A percentile compares a stretch with the other conserved stretches of the same genome.
These are phyloP conservation scores for Acorus calamus DNA, from an alignment of 106 monocot species.

Conservation along the genomic window DNA sequence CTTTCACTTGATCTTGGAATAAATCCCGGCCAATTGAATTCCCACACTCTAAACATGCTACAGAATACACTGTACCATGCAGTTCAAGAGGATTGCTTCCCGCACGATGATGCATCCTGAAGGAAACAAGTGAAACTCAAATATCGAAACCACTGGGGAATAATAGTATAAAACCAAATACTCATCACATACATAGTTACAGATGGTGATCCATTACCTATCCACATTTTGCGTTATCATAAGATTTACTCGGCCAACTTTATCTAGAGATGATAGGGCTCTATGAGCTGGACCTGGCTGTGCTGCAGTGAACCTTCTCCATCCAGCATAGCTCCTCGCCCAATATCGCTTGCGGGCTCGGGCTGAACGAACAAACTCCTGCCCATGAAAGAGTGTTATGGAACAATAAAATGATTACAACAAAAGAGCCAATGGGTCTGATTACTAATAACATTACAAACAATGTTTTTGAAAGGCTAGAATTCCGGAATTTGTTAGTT, in stretches of 20 bases:
- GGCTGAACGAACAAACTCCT: constrained; percentile 81
- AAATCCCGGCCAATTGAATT: constrained; percentile 40
- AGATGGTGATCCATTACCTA: constrained; percentile 23
- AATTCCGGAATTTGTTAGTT: too few relatives aligned
- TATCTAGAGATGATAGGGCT: constrained; percentile 72
- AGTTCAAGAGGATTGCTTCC: constrained; percentile 90
- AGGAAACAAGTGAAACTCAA: neutral
- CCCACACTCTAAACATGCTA: constrained; percentile 79
- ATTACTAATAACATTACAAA: neutral
- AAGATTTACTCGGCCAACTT: constrained; percentile 57
- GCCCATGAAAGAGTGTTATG: constrained; percentile 5
- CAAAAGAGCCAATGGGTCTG: neutral
- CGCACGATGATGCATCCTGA: constrained; percentile 94
- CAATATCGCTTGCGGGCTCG: constrained; percentile 81
- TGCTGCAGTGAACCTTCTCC: constrained; percentile 83
- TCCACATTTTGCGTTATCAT: constrained; percentile 98
- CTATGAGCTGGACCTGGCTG: constrained; percentile 73
- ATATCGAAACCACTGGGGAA: neutral
- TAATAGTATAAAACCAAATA: constrained; percentile 3
- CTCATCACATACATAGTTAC: neutral
- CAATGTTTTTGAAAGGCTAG: too few relatives aligned
- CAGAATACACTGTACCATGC: constrained; percentile 90
- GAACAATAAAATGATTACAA: neutral
- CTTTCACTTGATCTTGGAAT: constrained; percentile 94
- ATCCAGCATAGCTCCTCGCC: constrained; percentile 99